A percentile compares a stretch with the other conserved stretches of the same genome.
Conservation (phyloP, 1,284 basidiomycete genomes). For the Chalciporus sp. region DNA sequence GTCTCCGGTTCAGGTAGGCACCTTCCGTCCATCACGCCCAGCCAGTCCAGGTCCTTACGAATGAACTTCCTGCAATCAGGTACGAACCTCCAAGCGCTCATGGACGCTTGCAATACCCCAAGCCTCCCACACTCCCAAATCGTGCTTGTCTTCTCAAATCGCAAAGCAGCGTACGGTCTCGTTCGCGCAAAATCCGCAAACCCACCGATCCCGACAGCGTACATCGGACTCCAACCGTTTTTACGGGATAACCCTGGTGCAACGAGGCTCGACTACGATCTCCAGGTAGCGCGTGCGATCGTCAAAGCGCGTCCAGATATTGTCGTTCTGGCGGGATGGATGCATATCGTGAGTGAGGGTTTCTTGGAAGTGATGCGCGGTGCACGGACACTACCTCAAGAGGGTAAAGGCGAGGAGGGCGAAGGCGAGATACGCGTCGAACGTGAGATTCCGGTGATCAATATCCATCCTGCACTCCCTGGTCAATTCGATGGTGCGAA, state of each 20-base stretch:
- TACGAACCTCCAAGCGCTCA: constrained; percentile 93
- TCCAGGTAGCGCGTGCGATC: constrained; percentile 78
- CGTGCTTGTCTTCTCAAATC: constrained; percentile 87
- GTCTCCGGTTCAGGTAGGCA: constrained; percentile 83
- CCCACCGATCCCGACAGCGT: constrained; percentile 82
- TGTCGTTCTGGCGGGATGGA: constrained; percentile 95
- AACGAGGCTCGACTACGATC: constrained; percentile 86
- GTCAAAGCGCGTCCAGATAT: constrained; percentile 73
- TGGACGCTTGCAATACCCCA: constrained; percentile 79
- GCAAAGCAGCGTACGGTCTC: constrained; percentile 90
- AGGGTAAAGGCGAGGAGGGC: constrained; percentile 12
- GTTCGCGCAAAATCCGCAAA: constrained; percentile 70
- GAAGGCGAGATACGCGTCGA: constrained; percentile 34
- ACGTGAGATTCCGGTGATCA: constrained; percentile 84
- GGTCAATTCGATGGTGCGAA: constrained; percentile 93
- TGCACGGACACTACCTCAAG: constrained; percentile 15
- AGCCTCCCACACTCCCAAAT: constrained; percentile 72
- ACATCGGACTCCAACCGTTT: constrained; percentile 87
- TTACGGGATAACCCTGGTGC: constrained; percentile 74
- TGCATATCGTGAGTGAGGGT: constrained; percentile 82
- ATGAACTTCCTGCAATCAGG: constrained; percentile 50
- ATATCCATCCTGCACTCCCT: constrained; percentile 95
- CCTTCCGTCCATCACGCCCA: background rate
- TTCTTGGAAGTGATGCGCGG: constrained; percentile 58
- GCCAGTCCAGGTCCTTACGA: background rate